Evolutionary conservation across 2,329 filamentous ascomycete species (phyloP).

Genomic region (Phaeosphaeriaceae sp.): DNA sequence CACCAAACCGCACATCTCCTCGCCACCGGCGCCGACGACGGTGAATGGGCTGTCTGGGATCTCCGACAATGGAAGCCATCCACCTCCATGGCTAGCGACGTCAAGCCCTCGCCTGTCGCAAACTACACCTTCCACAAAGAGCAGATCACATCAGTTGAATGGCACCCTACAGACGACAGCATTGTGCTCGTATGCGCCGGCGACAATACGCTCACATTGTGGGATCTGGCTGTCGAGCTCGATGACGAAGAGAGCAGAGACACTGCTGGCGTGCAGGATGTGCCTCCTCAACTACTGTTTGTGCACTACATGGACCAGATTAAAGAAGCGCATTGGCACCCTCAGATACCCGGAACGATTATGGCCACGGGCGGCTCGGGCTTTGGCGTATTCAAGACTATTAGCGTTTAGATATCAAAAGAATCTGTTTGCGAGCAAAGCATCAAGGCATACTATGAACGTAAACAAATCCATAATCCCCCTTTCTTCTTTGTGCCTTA

Average conservation of each 20-base stretch:
- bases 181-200: slow-evolving; percentile 91
- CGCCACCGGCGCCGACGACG: slow-evolving; percentile 91
- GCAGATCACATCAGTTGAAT: slow-evolving; percentile 94
- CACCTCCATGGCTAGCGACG: slow-evolving; percentile 53
- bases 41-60: slow-evolving; percentile 96
- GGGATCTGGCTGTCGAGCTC: slow-evolving; percentile 95
- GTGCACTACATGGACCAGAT: slow-evolving; percentile 95
- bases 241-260: slow-evolving; percentile 97
- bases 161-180: slow-evolving; percentile 96
- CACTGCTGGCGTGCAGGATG: slow-evolving; percentile 83
- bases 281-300: slow-evolving; percentile 93
- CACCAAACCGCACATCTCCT: slow-evolving; percentile 86
- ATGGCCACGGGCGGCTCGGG: slow-evolving; percentile 88
- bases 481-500: not conserved
- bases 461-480: no score
- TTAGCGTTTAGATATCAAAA: slow-evolving; percentile 42
- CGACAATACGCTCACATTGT: slow-evolving; percentile 92
- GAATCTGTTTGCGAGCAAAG: not conserved
- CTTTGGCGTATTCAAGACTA: slow-evolving; percentile 65
- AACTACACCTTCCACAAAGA: slow-evolving; percentile 95
- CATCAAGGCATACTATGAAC: not conserved
- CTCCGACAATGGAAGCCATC: slow-evolving; percentile 88
- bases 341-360: slow-evolving; percentile 87
- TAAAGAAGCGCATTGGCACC: slow-evolving; percentile 98
- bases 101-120: slow-evolving; percentile 80